These are phyloP conservation scores for Lipomyces chichibuensis DNA, from an alignment of 805 yeast genomes.

Conservation along the genomic window DNA sequence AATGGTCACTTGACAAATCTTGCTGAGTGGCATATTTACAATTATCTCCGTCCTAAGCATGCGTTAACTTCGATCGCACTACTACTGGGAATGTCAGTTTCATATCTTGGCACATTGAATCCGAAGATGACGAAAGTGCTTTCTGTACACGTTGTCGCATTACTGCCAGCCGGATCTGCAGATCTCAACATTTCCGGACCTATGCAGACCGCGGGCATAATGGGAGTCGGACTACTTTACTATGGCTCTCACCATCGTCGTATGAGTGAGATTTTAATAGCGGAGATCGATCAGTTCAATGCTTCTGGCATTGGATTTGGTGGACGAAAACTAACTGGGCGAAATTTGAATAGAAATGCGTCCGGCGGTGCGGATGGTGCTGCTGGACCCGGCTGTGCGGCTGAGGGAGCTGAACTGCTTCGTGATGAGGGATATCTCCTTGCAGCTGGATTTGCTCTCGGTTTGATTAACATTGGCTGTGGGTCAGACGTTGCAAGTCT, in stretches of 20 bases:
- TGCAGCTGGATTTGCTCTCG: slow-evolving; percentile 87
- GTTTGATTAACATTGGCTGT: slow-evolving; percentile 78
- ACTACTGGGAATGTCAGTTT: slow-evolving; percentile 89
- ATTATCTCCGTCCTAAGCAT: slow-evolving; percentile 88
- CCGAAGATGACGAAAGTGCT: slow-evolving; percentile 84
- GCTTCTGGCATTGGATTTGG: slow-evolving; percentile 22
- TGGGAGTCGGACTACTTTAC: slow-evolving; percentile 87
- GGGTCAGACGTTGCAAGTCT: slow-evolving; percentile 64
- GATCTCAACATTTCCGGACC: slow-evolving; percentile 79
- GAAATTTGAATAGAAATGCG: not conserved
- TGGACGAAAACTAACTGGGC: not conserved
- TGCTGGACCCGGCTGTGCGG: slow-evolving; percentile 44
- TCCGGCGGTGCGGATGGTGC: slow-evolving; percentile 37
- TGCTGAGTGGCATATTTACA: slow-evolving; percentile 96
- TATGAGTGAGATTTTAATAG: slow-evolving; percentile 76
- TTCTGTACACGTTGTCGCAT: slow-evolving; percentile 89
- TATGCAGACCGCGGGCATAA: slow-evolving; percentile 88
- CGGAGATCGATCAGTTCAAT: slow-evolving; percentile 54
- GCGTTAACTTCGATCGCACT: slow-evolving; percentile 83
- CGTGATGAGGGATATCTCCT: slow-evolving; percentile 75
- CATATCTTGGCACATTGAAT: slow-evolving; percentile 80
- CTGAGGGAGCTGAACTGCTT: slow-evolving; percentile 7
- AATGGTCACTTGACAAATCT: slow-evolving; percentile 81
- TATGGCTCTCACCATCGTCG: slow-evolving; percentile 77
- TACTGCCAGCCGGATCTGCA: slow-evolving; percentile 87